Base-by-base conservation (phyloP, 164 flowering plant genomes). In the Kalanchoe fedtschenkoi region DNA sequence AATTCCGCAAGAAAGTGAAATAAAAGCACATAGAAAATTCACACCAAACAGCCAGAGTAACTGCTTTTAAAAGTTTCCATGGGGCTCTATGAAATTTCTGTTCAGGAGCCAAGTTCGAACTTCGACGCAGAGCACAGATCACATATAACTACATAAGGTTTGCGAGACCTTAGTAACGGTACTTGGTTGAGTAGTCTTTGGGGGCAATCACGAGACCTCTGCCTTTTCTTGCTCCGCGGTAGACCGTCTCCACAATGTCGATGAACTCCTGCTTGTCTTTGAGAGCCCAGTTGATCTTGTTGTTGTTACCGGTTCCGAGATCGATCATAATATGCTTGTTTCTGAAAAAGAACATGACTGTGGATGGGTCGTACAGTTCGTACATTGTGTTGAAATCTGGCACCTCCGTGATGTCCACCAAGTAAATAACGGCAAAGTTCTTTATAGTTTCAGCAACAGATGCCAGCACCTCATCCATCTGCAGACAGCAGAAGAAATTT, bases 291-390 rank as follows among this genome's bases (percentile, higher is more conserved):
- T 91, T 91, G 77, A 88, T 89, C 75, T 91, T 91, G 77, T 91
- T 91, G 83, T 91, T 88, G 83, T 91, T 91, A 42, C 97, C 97
- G 17, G 91, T 91, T 26, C 96, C 97, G 58, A 91, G 88, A 68
- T 91, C 93, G 30, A 91, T 87, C 97, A 91, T 83, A 8, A 91
- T 88, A 77, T 91, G 97, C 78, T 91, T 89, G 93, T 91, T 91
- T 62, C 95, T 79, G 80, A 89, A 91, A 73, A 91, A 89, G 80
- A 91, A 89, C 98, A 91, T 86, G 59, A 89, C 69, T 0, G 95
- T 91, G 8, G 88, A 91, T 19, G 98, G 96, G 58, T 91, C 96
- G 37, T 91, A 91, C 63, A 91, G 71, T 69, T 91, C 98, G 42
- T 89, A 87, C 96, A 91, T 91, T 1, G 95, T 87, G 80, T 89